Conservation (phyloP, 164 flowering plant genomes). For the Aristolochia contorta region DNA sequence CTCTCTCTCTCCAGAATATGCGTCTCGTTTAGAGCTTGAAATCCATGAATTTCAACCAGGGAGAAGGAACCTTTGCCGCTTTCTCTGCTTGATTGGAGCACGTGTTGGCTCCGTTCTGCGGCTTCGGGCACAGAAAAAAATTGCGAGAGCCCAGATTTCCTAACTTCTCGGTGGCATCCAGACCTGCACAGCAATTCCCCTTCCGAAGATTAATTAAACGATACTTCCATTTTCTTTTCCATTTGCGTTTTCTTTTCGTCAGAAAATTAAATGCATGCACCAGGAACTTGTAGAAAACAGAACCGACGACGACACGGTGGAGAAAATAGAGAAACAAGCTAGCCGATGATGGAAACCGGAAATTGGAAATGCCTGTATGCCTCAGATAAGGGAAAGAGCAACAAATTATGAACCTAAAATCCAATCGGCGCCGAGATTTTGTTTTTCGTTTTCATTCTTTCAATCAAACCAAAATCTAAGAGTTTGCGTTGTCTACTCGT, state of each 20-base stretch:
- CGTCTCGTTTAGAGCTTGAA: constrained; percentile 4
- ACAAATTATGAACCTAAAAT: too few species aligned
- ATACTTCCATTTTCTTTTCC: background rate
- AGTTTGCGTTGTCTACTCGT: too few species aligned
- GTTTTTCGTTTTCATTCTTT: too few species aligned
- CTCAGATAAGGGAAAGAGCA: too few species aligned
- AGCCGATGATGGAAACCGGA: too few species aligned
- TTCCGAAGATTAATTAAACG: background rate
- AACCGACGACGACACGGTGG: background rate
- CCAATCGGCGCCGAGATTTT: too few species aligned
- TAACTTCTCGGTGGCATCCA: constrained; percentile 47
- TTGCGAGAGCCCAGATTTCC: constrained; percentile 50
- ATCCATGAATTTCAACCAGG: constrained; percentile 2
- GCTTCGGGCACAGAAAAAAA: constrained; percentile 49
- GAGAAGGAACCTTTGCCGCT: background rate
- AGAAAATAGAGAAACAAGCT: too few species aligned
- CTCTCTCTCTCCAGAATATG: too few species aligned
- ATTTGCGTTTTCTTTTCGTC: background rate
- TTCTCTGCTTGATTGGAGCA: constrained; percentile 19
- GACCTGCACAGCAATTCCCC: constrained; percentile 27
- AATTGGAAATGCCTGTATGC: too few species aligned
- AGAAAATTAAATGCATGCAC: background rate
- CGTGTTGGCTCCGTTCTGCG: constrained; percentile 3
- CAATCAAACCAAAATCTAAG: too few species aligned
- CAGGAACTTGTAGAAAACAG: background rate